Evolutionary conservation across 2,329 filamentous ascomycete genomes (phyloP), one percentile per base, ranked within the genome.

Genomic region (Fusarium nelsonii): DNA sequence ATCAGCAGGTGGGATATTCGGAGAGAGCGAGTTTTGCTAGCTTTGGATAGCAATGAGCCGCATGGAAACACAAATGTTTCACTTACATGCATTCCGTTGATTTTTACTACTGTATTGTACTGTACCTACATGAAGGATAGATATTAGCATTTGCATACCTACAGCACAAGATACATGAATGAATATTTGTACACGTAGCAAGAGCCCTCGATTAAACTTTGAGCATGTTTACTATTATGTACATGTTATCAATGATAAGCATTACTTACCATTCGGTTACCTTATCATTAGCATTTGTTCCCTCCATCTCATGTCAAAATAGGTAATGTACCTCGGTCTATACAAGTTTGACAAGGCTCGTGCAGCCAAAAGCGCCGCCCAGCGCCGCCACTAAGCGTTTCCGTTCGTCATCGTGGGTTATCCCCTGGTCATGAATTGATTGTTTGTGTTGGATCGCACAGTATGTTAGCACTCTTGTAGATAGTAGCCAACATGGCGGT

Each of bases 371-470:
- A 30, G 43, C 26, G 26, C 43, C 41, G 26, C 26, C 26, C 41
- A 45, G 41, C 63, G 66, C 62, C 66, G 57, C 66, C 62, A 65
- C 62, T 65, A 53, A 60, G 40, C 54, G 62, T 54, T 59, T 53
- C 48, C 39, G 63, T 40, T 50, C 37, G 55, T 41, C 48, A 61
- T 45, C 54, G 46, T 68, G 63, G 48, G 46, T 50, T 23, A 61
- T 43, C 49, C 63, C 40, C 51, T 49, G 54, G 66, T 52, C 62
- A 55, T 52, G 41, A 70, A 46, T 60, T 43, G 50, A 49, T 28
- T 46, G 40, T 15, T 57, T 51, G 43, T 48, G 18, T 39, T 20
- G 9, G 41, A 51, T 39, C 23, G 41, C 51, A 57, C 49, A 65
- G 53, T 65, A 65, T 60, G 23, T 39, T 44, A 43, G 28, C 41